Evolutionary conservation across 768 basidiomycete species (phyloP).

Genomic region (Psilocybe cubensis): DNA sequence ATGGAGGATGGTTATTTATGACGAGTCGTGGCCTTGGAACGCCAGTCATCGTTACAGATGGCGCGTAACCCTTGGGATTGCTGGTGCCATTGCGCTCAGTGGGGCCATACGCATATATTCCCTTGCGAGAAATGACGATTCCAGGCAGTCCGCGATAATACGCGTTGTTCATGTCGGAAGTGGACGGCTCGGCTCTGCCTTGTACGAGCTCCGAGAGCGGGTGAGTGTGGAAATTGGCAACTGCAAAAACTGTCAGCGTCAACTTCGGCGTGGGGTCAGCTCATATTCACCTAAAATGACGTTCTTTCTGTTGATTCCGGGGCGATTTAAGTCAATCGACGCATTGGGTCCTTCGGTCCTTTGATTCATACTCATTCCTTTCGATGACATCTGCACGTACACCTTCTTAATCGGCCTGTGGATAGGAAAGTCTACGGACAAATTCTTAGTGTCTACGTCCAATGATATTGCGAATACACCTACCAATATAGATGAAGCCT

Average conservation of each 20-base stretch:
- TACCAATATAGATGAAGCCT: constrained; percentile 1
- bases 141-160: constrained; percentile 1
- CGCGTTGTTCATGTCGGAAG: constrained; percentile 1
- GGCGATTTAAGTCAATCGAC: not conserved
- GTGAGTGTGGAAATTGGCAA: constrained; percentile 2
- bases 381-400: not conserved
- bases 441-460: not conserved
- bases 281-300: not conserved
- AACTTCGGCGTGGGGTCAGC: not conserved
- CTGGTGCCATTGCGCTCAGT: not conserved
- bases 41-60: not conserved
- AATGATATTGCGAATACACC: not conserved
- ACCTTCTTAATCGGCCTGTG: not conserved
- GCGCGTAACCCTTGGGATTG: not conserved
- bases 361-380: not conserved
- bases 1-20: not conserved
- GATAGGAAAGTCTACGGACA: not conserved
- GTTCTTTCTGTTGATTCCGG: constrained; percentile 2
- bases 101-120: constrained; percentile 1
- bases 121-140: not conserved
- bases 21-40: not conserved
- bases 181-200: not conserved
- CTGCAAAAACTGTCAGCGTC: not conserved
- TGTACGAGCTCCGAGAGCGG: not conserved
- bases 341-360: constrained; percentile 1